Conservation (phyloP, 371 early-diverging fungal genomes). For the Chytridium lagenaria region DNA sequence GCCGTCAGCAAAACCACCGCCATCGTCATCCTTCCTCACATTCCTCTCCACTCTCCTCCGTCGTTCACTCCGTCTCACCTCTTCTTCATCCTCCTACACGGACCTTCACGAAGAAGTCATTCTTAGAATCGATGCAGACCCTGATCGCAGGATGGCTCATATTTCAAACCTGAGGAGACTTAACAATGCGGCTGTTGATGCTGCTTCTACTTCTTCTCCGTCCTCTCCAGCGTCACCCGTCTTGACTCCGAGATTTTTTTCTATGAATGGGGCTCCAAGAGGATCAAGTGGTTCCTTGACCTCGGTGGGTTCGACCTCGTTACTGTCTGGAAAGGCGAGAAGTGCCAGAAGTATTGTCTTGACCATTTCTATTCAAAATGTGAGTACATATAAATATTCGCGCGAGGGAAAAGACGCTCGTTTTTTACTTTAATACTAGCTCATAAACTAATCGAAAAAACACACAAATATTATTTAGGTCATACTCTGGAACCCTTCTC, state of each 20-base stretch:
- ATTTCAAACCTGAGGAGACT: background rate
- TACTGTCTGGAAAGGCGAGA: background rate
- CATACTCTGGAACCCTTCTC: conserved; percentile 67
- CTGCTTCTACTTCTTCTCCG: background rate
- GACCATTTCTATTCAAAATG: conserved; percentile 1
- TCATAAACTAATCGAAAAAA: background rate
- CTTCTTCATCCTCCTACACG: background rate
- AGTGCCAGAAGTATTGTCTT: background rate
- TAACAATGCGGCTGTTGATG: background rate
- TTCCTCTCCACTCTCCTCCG: too few relatives aligned
- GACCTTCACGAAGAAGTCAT: background rate
- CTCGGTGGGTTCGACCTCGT: too few relatives aligned
- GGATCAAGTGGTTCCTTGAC: background rate
- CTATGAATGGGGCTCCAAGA: background rate
- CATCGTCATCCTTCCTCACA: too few relatives aligned
- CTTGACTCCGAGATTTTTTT: background rate
- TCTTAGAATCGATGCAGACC: background rate
- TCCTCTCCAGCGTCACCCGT: background rate
- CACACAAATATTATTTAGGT: conserved; percentile 44
- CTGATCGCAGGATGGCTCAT: background rate
- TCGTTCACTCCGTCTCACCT: too few relatives aligned
- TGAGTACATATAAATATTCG: too few relatives aligned
- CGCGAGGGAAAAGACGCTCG: too few relatives aligned
- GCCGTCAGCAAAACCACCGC: background rate
- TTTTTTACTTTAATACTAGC: too few relatives aligned